Evolutionary conservation across 2,329 filamentous ascomycete species (phyloP).

Genomic region (Xylariaceae sp.): DNA sequence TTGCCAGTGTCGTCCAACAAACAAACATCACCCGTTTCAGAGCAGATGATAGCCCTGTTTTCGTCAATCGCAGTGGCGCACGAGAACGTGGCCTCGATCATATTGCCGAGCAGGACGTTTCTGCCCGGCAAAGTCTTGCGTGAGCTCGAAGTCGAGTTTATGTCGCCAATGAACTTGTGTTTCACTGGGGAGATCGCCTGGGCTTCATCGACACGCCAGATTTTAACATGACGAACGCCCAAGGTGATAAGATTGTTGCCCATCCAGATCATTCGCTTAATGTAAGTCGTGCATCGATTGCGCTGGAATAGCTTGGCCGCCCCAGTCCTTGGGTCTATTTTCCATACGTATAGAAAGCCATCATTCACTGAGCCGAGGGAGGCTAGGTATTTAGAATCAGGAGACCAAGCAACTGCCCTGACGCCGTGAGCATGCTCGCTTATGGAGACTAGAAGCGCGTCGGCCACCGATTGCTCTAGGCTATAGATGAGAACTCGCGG

Average conservation of each 20-base stretch:
- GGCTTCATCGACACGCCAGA: conserved; percentile 78
- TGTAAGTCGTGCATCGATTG: conserved; percentile 82
- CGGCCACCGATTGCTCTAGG: conserved; percentile 71
- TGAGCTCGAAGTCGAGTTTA: conserved; percentile 34
- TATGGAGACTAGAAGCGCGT: conserved; percentile 77
- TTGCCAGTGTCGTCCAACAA: conserved; percentile 72
- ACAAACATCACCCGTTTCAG: conserved; percentile 86
- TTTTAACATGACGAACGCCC: conserved; percentile 85
- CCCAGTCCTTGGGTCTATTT: conserved; percentile 74
- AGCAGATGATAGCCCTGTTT: conserved; percentile 72
- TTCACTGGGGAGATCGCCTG: conserved; percentile 58
- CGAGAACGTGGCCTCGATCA: conserved; percentile 81
- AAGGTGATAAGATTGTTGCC: conserved; percentile 78
- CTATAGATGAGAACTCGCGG: conserved; percentile 88
- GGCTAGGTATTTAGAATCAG: conserved; percentile 79
- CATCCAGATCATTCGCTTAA: conserved; percentile 87
- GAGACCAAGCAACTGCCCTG: conserved; percentile 80
- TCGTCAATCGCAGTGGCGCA: conserved; percentile 68
- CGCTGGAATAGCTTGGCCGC: conserved; percentile 75
- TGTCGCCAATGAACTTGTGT: conserved; percentile 47
- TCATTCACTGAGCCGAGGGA: conserved; percentile 87
- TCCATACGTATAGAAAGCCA: conserved; percentile 90
- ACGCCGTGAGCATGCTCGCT: conserved; percentile 90
- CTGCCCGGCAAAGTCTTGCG: conserved; percentile 74
- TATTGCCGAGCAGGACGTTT: conserved; percentile 76